Conservation (phyloP, 139 green algal species). For the Ettlia oleoabundans region DNA sequence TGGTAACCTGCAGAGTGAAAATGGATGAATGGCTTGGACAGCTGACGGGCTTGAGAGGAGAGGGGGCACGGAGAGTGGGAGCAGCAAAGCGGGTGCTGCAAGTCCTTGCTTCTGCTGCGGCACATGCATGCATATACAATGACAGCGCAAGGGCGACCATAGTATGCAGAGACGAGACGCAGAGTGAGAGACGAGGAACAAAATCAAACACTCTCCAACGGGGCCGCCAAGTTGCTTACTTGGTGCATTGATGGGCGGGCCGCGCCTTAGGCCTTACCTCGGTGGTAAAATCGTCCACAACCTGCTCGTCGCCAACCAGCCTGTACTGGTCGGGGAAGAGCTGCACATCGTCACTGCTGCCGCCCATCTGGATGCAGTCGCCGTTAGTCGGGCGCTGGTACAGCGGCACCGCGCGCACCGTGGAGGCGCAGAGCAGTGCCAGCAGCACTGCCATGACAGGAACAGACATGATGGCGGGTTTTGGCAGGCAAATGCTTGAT, state of each 20-base stretch:
- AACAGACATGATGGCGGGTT: not conserved
- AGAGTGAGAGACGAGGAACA: too few species aligned
- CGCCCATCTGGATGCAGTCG: conserved; percentile 34
- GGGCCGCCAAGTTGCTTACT: too few species aligned
- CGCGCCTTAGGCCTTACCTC: too few species aligned
- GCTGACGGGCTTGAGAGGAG: not conserved
- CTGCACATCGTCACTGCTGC: not conserved
- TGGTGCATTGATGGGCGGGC: too few species aligned
- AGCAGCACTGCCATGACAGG: not conserved
- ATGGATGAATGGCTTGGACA: not conserved
- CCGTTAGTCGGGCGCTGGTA: conserved; percentile 36
- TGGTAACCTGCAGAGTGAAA: conserved; percentile 49
- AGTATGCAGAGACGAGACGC: too few species aligned
- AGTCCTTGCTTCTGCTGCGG: too few species aligned
- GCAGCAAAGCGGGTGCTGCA: too few species aligned
- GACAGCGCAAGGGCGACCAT: too few species aligned
- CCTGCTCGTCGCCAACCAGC: conserved; percentile 20
- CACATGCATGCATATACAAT: too few species aligned
- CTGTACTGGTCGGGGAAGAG: conserved; percentile 43
- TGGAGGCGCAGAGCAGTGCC: not conserved
- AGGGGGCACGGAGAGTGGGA: not conserved
- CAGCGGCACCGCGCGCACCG: not conserved
- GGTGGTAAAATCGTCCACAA: not conserved
- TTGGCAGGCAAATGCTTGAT: too few species aligned
- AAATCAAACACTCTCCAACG: too few species aligned